These are phyloP conservation scores for Populus simonii DNA, from an alignment of 345 rosid species.

Conservation along the genomic window DNA sequence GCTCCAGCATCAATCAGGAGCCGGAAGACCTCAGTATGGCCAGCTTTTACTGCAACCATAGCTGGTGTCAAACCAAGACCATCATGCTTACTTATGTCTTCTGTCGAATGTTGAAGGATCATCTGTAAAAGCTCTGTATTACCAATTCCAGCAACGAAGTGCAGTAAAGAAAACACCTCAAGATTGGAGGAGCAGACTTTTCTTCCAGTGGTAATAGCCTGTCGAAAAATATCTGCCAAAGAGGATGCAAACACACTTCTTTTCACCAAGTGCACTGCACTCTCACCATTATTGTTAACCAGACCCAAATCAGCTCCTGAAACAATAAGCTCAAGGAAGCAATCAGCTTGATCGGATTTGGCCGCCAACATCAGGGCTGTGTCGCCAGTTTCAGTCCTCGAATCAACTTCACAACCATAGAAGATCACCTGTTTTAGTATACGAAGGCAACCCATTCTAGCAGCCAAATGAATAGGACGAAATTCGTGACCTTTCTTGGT, in stretches of 20 bases:
- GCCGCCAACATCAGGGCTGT: slow-evolving; percentile 35
- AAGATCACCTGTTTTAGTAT: slow-evolving; percentile 26
- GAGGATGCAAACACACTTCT: slow-evolving; percentile 27
- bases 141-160: slow-evolving; percentile 29
- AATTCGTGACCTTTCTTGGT: slow-evolving; percentile 33
- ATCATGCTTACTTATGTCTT: slow-evolving; percentile 22
- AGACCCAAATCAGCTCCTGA: slow-evolving; percentile 36
- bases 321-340: slow-evolving; percentile 30
- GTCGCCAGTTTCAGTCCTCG: slow-evolving; percentile 33
- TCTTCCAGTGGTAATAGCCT: slow-evolving; percentile 17
- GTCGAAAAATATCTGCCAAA: slow-evolving; percentile 17
- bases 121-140: slow-evolving; percentile 25
- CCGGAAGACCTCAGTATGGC: slow-evolving; percentile 30
- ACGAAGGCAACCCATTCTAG: slow-evolving; percentile 24
- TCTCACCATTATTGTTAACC: slow-evolving; percentile 25
- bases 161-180: slow-evolving; percentile 34
- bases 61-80: slow-evolving; percentile 26
- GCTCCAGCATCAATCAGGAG: slow-evolving; percentile 27
- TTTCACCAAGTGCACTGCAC: slow-evolving; percentile 26
- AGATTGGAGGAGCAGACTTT: slow-evolving; percentile 22
- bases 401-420: slow-evolving; percentile 23
- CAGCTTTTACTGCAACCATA: slow-evolving; percentile 19
- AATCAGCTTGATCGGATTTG: slow-evolving; percentile 30
- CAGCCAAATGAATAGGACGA: slow-evolving; percentile 34
- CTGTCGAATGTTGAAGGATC: slow-evolving; percentile 10